Conservation (phyloP, 441 rosid species). For the Pelargonium citronellum region DNA sequence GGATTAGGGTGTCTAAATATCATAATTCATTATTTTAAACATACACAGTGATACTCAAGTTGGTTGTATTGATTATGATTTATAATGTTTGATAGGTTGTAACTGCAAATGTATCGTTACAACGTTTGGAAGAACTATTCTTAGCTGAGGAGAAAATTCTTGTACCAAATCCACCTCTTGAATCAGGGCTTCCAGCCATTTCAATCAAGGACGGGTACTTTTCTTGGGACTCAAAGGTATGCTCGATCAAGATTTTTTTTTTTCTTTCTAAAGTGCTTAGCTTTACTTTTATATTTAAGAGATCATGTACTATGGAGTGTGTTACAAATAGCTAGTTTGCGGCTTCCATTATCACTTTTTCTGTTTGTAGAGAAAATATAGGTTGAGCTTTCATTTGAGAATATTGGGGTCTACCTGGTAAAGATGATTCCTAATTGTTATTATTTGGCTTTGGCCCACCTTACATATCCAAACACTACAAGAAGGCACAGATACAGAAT, state of each 20-base stretch:
- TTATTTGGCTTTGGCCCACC: slow-evolving; percentile 3
- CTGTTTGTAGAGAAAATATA: not conserved
- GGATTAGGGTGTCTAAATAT: slow-evolving; percentile 8
- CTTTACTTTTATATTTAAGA: not conserved
- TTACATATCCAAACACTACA: slow-evolving; percentile 6
- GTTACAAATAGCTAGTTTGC: not conserved
- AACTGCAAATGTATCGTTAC: slow-evolving; percentile 87
- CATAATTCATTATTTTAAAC: not conserved
- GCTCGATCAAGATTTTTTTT: slow-evolving; percentile 17
- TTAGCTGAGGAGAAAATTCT: slow-evolving; percentile 87
- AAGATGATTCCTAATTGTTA: not conserved
- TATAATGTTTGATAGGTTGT: slow-evolving; percentile 51
- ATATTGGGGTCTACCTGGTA: not conserved
- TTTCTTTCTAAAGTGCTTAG: not conserved
- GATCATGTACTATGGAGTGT: not conserved
- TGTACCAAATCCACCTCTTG: slow-evolving; percentile 84
- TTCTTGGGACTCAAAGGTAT: slow-evolving; percentile 96
- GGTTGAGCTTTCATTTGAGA: not conserved
- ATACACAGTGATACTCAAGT: not conserved
- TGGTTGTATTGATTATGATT: slow-evolving; percentile 10
- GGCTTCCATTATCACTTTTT: not conserved
- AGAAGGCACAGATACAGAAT: not conserved
- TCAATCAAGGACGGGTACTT: slow-evolving; percentile 81
- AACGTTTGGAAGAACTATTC: slow-evolving; percentile 90
- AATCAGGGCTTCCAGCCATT: slow-evolving; percentile 66